Base-by-base conservation (phyloP, 768 basidiomycete genomes). In the Dendrothele bispora region DNA sequence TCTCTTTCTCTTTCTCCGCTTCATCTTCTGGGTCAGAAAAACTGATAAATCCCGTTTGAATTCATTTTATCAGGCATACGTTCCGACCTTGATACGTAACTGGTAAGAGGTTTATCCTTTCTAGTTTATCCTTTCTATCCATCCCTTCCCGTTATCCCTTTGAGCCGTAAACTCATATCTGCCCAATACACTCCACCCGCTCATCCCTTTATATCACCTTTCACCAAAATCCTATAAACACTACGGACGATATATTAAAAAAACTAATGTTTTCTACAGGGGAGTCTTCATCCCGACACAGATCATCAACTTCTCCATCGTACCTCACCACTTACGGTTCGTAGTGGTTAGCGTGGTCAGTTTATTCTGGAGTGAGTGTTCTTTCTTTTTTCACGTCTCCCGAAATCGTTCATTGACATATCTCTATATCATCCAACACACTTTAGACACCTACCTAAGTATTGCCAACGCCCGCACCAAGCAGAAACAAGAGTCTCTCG, bases 231-330 rank as follows among this genome's bases (percentile, higher is more conserved):
- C n/a, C n/a, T n/a, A n/a, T n/a, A n/a, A n/a, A n/a, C n/a, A n/a
- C n/a, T n/a, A n/a, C n/a, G n/a, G n/a, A n/a, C n/a, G n/a, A n/a
- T n/a, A n/a, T n/a, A n/a, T n/a, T n/a, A n/a, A n/a, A n/a, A n/a
- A n/a, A n/a, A 92, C 91, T 0, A 65, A 92, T 21, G 52, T 91
- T 24, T 83, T 83, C 39, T 89, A 88, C 66, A 92, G 86, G 88
- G 73, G 69, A 3, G 86, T 91, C 5, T 91, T 83, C 61, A 73
- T 84, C 26, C 90, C 90, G 1, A 79, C 87, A 0, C 90, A 93
- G 61, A 58, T 84, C 46, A 71, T 90, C 70, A 93, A 93, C 66
- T 93, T 92, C 57, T 69, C 80, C 7, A 18, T 92, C 26, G 78
- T 91, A 1, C 91, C 91, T 2, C 82, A 78, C 4, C 90, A 92